Evolutionary conservation across 768 basidiomycete genomes (phyloP).

Genomic region (Leccinellum albellum): DNA sequence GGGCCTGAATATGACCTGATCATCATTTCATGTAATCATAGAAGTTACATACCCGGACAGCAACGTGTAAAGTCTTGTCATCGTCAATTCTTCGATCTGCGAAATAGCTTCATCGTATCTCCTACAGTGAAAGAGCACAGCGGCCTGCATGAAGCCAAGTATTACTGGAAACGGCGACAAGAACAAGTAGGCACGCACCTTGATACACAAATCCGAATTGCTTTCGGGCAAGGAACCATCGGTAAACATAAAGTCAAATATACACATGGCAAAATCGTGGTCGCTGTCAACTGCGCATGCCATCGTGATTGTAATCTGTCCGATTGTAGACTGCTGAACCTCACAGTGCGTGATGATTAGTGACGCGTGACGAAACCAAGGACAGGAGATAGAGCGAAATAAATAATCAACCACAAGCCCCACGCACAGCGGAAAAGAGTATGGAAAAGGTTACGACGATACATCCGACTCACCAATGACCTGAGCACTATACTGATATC

Average conservation of each 20-base stretch:
- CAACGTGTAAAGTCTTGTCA: background rate
- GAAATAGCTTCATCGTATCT: background rate
- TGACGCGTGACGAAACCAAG: too few relatives aligned
- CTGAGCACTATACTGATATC: too few relatives aligned
- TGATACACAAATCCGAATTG: slow-evolving; percentile 8
- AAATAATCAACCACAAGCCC: too few relatives aligned
- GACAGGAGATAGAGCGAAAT: too few relatives aligned
- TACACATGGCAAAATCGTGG: background rate
- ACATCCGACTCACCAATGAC: too few relatives aligned
- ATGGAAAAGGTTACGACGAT: too few relatives aligned
- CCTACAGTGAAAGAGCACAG: slow-evolving; percentile 6
- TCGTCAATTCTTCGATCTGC: slow-evolving; percentile 4
- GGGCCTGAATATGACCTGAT: background rate
- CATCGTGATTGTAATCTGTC: slow-evolving; percentile 6
- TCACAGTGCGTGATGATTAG: background rate
- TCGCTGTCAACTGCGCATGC: background rate
- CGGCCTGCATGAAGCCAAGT: background rate
- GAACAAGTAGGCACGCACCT: background rate
- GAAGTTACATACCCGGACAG: slow-evolving; percentile 1
- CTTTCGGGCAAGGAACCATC: background rate
- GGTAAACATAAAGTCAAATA: slow-evolving; percentile 9
- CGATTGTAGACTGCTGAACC: slow-evolving; percentile 3
- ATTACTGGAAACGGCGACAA: background rate
- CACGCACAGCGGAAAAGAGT: too few relatives aligned
- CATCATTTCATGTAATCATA: background rate